Evolutionary conservation across 257 asterid genomes (phyloP), one percentile per base, ranked within the genome.

Genomic region (Gardenia jasminoides): DNA sequence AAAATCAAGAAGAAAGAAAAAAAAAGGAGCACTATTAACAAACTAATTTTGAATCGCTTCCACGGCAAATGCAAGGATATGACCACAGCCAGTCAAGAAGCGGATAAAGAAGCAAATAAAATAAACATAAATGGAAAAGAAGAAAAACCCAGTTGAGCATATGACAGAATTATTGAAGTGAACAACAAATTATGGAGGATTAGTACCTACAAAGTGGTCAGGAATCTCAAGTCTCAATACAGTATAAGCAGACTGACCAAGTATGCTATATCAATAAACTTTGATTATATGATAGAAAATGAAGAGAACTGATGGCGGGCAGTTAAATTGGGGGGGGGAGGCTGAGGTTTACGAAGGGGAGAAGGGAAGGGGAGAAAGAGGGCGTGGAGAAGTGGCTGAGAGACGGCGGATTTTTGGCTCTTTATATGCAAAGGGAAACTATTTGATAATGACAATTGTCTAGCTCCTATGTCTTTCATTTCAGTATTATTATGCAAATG

Each of bases 341-440:
- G 61, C 61, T 54, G 61, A 54, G 61, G n/a, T 54, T 54, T 54
- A 54, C 61, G n/a, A 54, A 54, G 61, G 61, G 61, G 61, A 54
- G 61, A 54, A 54, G 61, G 65, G 50, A 64, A 58, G 68, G 66
- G 36, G 19, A 19, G 67, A 7, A 7, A 7, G 19, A 22, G 67
- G 67, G 68, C 41, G 58, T 10, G 66, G 65, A 76, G 80, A 66
- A 66, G 74, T 66, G 80, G 80, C 80, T 30, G 64, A 50, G 75
- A 68, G 80, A 77, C 80, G 80, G 80, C 80, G 80, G 75, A 77
- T 22, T 50, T 30, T 77, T 67, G n/a, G 74, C 46, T 2, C 4
- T 8, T 67, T 77, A 46, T 64, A 76, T 62, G 10, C 7, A 20
- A 24, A 64, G 30, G 20, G 7, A 11, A 28, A 19, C 22, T 6